phyloP scores from a whole-genome alignment of 495 filamentous ascomycete species.

The Daldinia grandis region DNA sequence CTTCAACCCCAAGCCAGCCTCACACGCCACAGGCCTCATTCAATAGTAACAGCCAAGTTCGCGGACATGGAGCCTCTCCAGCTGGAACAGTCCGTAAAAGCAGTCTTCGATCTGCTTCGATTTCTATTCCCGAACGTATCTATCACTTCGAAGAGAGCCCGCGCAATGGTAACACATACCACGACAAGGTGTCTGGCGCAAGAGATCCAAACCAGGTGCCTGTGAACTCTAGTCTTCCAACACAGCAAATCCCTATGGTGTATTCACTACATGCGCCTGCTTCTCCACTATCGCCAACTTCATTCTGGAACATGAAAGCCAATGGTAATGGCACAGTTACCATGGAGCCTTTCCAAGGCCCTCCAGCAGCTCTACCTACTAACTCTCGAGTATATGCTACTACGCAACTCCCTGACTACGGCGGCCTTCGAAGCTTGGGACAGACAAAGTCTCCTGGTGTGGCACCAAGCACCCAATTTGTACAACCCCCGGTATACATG shows the following conservation, averaged over 20 bases:
- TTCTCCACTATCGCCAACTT: background rate
- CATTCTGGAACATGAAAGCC: background rate
- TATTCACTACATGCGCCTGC: background rate
- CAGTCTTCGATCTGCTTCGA: background rate
- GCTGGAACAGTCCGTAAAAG: background rate
- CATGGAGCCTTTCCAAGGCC: background rate
- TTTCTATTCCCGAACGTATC: background rate
- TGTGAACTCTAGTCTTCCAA: background rate
- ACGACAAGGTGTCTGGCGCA: background rate
- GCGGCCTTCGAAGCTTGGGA: slow-evolving; percentile 1
- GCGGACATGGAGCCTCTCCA: background rate
- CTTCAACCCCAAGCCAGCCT: background rate
- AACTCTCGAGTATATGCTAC: background rate
- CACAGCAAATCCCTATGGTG: background rate
- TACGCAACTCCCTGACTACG: background rate
- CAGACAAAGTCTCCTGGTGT: background rate
- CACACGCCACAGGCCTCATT: background rate
- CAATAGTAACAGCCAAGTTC: background rate
- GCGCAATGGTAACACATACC: background rate
- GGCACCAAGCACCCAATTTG: background rate
- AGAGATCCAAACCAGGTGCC: background rate
- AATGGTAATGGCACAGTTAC: background rate
- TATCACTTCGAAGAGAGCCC: background rate
- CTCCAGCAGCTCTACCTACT: background rate
- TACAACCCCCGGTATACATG: background rate